Evolutionary conservation across 2,329 filamentous ascomycete genomes (phyloP).

Genomic region (Shiraia bambusicola): DNA sequence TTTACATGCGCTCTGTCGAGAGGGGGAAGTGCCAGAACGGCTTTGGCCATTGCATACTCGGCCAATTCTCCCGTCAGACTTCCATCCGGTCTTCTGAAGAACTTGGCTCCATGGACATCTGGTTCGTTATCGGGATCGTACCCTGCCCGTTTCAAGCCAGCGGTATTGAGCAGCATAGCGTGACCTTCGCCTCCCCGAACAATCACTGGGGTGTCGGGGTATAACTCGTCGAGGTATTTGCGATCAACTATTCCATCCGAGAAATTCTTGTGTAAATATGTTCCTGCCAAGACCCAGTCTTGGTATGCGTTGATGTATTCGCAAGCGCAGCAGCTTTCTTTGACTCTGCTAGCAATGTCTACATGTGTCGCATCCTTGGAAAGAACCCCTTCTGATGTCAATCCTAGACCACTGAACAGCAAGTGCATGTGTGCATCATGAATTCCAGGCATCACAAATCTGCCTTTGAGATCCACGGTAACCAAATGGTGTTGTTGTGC

Average conservation of each 20-base stretch:
- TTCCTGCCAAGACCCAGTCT: constrained; percentile 25
- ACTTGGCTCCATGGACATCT: constrained; percentile 23
- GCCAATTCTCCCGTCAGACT: constrained; percentile 34
- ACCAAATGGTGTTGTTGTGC: constrained; percentile 17
- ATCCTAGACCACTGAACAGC: constrained; percentile 28
- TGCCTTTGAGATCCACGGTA: constrained; percentile 27
- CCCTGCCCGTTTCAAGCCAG: constrained; percentile 16
- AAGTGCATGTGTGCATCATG: constrained; percentile 43
- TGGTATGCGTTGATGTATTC: constrained; percentile 26
- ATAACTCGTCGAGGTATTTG: constrained; percentile 25
- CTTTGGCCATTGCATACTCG: constrained; percentile 27
- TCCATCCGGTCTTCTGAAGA: constrained; percentile 25
- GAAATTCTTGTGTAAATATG: constrained; percentile 19
- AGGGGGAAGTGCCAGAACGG: constrained; percentile 19
- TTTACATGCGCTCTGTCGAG: constrained; percentile 24
- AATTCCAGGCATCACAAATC: constrained; percentile 43
- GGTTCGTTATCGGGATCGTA: constrained; percentile 24
- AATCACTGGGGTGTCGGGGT: constrained; percentile 33
- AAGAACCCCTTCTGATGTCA: constrained; percentile 30
- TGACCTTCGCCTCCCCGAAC: constrained; percentile 34
- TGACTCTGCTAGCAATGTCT: constrained; percentile 23
- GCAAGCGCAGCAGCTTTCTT: constrained; percentile 31
- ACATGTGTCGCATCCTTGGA: constrained; percentile 23
- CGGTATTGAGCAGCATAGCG: constrained; percentile 19
- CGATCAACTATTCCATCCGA: constrained; percentile 23